Percentiles rank a stretch among this genome's conserved stretches.
These are phyloP conservation scores for Neurospora africana DNA, from an alignment of 495 filamentous ascomycete genomes.

Conservation along the genomic window DNA sequence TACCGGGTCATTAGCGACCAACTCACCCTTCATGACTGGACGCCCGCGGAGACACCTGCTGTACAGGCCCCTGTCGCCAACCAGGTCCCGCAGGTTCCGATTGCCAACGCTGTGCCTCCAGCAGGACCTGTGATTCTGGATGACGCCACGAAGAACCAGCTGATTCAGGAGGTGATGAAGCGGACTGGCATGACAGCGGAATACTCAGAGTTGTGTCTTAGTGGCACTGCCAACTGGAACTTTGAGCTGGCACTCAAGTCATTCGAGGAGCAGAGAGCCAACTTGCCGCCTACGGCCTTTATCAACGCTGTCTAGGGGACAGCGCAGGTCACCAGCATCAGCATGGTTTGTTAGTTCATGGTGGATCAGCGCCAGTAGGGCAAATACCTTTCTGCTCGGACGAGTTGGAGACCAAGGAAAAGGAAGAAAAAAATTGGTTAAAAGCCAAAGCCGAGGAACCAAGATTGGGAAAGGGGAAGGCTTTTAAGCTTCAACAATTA, in stretches of 20 bases:
- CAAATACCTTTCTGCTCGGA: neutral
- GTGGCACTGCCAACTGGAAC: constrained; percentile 56
- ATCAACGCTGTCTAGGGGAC: constrained; percentile 4
- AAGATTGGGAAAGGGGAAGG: neutral
- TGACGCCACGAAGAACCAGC: constrained; percentile 44
- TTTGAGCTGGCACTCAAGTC: constrained; percentile 54
- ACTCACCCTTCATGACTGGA: constrained; percentile 49
- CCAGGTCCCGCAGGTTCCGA: neutral
- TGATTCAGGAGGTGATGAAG: constrained; percentile 54
- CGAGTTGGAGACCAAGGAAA: neutral
- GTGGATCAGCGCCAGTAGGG: neutral
- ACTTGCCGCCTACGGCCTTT: constrained; percentile 32
- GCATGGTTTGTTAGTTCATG: neutral
- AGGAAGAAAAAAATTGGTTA: neutral
- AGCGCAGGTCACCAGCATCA: neutral
- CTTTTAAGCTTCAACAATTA: neutral
- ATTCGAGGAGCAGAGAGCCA: constrained; percentile 48
- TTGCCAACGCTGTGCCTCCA: constrained; percentile 7
- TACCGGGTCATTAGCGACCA: constrained; percentile 75
- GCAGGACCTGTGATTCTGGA: constrained; percentile 8
- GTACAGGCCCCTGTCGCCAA: constrained; percentile 1
- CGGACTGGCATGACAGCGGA: constrained; percentile 62
- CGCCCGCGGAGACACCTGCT: constrained; percentile 15
- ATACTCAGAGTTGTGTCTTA: constrained; percentile 62
- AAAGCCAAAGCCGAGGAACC: neutral